Evolutionary conservation across 305 asterid species (phyloP), one percentile per base, ranked within the genome.

Genomic region (Plantago coronopus): DNA sequence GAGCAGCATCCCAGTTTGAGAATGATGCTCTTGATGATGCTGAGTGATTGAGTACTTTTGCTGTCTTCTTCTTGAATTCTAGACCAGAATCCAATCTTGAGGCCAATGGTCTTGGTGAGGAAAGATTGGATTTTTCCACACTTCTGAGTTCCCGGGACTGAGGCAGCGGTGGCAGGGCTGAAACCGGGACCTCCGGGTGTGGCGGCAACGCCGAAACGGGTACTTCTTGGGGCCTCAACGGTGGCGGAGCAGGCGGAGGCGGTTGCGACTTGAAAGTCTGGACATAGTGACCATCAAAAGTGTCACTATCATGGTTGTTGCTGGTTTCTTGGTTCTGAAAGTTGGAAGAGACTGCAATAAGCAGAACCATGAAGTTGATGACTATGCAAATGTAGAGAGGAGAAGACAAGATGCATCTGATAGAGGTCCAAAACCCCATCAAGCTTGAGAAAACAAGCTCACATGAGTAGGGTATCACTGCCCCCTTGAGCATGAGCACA

Each of bases 281-380:
- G 61, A 16, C 2, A 51, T 47, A 68, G 31, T 2, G 55, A 16
- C 53, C 27, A 20, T 72, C 66, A 16, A 3, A 5, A 20, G 13
- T 10, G n/a, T 42, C 45, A 8, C 29, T 22, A 4, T 31, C 37
- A 4, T 63, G 63, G 8, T 48, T 64, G 37, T 18, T 12, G 17
- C 48, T 60, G 7, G 13, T 63, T 27, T 51, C 66, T 46, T 17
- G 71, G 48, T 42, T 22, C 45, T 72, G 70, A 63, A 64, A 44
- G 57, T 56, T 12, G 29, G 86, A 75, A 40, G 85, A 71, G 54
- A 67, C 69, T 1, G 60, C 61, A 15, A 80, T 80, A 11, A 72
- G 21, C n/a, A 76, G 14, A 12, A 83, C 69, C 59, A 74, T 72
- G 46, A 69, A 54, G 62, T 80, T 73, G 73, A 80, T 70, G 59